Conservation (phyloP, 1,284 basidiomycete genomes). For the Cryptococcus deneoformans region DNA sequence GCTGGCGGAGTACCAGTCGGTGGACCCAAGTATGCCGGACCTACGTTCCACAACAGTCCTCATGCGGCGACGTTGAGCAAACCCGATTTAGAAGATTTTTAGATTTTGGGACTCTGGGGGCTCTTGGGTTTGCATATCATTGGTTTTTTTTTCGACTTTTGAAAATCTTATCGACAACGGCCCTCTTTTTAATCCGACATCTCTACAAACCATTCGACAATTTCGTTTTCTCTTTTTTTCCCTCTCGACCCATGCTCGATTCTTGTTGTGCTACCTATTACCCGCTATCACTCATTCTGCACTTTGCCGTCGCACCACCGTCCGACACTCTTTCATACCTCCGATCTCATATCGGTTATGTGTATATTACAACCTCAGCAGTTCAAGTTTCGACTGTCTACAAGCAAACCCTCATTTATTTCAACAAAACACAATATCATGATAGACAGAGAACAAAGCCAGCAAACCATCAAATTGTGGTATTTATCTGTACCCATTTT, state of each 20-base stretch:
- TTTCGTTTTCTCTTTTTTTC: not conserved
- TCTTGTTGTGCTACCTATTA: not conserved
- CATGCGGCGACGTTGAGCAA: slow-evolving; percentile 38
- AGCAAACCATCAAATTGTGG: not conserved
- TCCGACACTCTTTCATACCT: not conserved
- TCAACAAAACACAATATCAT: no score
- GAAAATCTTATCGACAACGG: no score
- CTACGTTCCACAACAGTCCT: slow-evolving; percentile 48
- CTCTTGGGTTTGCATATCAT: not conserved
- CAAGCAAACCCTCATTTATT: no score
- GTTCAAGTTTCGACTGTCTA: no score
- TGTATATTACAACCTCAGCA: no score
- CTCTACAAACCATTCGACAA: no score
- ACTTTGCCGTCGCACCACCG: not conserved
- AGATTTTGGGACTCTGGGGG: not conserved
- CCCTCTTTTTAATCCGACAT: no score
- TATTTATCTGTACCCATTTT: not conserved
- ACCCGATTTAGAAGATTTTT: slow-evolving; percentile 47
- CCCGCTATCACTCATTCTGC: not conserved
- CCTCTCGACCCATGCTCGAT: not conserved
- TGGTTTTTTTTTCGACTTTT: slow-evolving; percentile 8
- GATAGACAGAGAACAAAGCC: no score
- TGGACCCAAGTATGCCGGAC: slow-evolving; percentile 43
- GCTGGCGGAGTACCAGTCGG: not conserved
- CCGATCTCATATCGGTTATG: no score